These are phyloP conservation scores for Cynara cardunculus DNA, from an alignment of 129 eudicot species.

Conservation along the genomic window DNA sequence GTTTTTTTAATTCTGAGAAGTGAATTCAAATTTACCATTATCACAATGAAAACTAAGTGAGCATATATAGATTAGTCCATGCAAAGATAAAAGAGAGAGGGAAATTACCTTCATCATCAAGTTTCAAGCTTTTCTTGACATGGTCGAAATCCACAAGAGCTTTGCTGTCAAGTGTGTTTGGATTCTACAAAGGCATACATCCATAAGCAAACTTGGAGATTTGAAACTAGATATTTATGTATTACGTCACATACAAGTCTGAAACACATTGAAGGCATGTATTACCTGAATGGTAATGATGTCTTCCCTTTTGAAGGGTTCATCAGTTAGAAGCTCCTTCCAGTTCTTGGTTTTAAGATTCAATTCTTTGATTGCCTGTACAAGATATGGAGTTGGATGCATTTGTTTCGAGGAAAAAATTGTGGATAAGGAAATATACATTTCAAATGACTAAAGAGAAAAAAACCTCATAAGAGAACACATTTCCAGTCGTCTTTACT, in stretches of 20 bases:
- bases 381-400: slow-evolving; percentile 6
- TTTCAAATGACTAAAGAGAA: neutral
- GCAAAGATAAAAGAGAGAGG: neutral
- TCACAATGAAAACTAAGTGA: neutral
- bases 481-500: slow-evolving; percentile 95
- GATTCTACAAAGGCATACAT: slow-evolving; percentile 52
- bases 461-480: slow-evolving; percentile 87
- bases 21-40: neutral
- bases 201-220: neutral
- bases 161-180: slow-evolving; percentile 78
- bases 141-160: slow-evolving; percentile 85
- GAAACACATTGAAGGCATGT: neutral
- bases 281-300: slow-evolving; percentile 86
- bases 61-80: neutral
- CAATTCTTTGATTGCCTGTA: slow-evolving; percentile 85
- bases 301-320: slow-evolving; percentile 78
- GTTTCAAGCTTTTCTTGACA: slow-evolving; percentile 74
- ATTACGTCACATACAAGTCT: neutral
- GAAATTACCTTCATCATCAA: slow-evolving; percentile 84
- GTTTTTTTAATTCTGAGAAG: slow-evolving; percentile 55
- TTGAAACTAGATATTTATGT: neutral
- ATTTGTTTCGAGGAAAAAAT: neutral
- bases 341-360: slow-evolving; percentile 93
- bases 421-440: neutral
- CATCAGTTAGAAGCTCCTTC: slow-evolving; percentile 99